These are phyloP conservation scores for Murraya paniculata DNA, from an alignment of 345 rosid species.

Conservation along the genomic window DNA sequence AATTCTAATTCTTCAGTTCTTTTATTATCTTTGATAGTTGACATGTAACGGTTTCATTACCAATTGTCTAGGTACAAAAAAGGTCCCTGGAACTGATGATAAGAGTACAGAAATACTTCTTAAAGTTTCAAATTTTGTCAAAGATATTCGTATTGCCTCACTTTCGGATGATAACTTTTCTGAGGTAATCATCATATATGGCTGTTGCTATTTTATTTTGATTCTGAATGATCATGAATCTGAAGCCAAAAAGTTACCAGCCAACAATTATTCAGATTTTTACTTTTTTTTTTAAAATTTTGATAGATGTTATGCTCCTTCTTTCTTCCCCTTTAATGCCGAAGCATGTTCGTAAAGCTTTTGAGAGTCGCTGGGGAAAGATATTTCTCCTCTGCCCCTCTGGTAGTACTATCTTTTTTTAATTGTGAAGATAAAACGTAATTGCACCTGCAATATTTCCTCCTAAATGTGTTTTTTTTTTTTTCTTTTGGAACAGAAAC, in stretches of 20 bases:
- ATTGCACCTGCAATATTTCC: not conserved
- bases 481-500: not conserved
- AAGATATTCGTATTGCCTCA: conserved; percentile 53
- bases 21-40: not conserved
- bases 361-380: not conserved
- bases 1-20: not conserved
- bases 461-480: not conserved
- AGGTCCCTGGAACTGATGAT: conserved; percentile 38
- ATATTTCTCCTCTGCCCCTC: not conserved
- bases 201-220: not conserved
- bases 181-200: conserved; percentile 43
- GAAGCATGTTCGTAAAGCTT: not conserved
- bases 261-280: not conserved
- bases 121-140: conserved; percentile 57
- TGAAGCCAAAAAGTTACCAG: not conserved
- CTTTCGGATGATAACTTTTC: conserved; percentile 79
- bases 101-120: conserved; percentile 41
- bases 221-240: not conserved
- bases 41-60: conserved; percentile 12
- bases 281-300: not conserved
- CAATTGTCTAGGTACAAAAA: conserved; percentile 52
- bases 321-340: not conserved
- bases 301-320: not conserved
- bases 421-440: not conserved
- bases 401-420: not conserved